Evolutionary conservation across 495 filamentous ascomycete species (phyloP), one percentile per base, ranked within the genome.

Genomic region (Aspergillus olivimuriae): DNA sequence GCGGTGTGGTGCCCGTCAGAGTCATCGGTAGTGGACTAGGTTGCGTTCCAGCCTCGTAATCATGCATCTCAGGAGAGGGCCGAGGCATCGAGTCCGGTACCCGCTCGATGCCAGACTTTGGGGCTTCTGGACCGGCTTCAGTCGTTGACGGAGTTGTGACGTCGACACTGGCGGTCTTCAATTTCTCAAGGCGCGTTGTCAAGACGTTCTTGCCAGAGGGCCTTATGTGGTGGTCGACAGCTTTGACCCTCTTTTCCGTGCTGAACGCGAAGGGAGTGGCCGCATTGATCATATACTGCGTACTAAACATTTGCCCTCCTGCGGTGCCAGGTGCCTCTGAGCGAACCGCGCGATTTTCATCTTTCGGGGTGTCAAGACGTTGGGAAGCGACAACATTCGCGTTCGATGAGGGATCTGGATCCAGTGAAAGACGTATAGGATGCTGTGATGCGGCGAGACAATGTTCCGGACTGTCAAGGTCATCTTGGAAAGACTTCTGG

Each of bases 261-360:
- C 67, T 71, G 39, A 72, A 63, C 1, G 57, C 64, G 35, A 72
- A 77, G 19, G 74, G 73, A 1, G 69, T 74, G 20, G 63, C 63
- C 8, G 67, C 63, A 47, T 76, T 69, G 19, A 77, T 61, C 56
- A 76, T 69, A 33, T 53, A 65, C 54, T 77, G 74, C 4, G 73
- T 77, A 47, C 66, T 74, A 45, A 72, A 62, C 19, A 62, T 60
- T 34, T 59, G 61, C 10, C 41, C 44, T 19, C 34, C 49, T 9
- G 46, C 48, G 5, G 51, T 55, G n/a, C 41, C 44, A 4, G 42
- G 32, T 8, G 37, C 19, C 18, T 33, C 34, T 7, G 43, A 22
- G 35, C 14, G 38, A 31, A 48, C 7, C 19, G 35, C 20, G 11
- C 39, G 22, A 17, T 33, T 7, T 41, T 19, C 43, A 14, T 24